phyloP scores from a whole-genome alignment of 2,329 filamentous ascomycete species.

The Shiraia sp. region DNA sequence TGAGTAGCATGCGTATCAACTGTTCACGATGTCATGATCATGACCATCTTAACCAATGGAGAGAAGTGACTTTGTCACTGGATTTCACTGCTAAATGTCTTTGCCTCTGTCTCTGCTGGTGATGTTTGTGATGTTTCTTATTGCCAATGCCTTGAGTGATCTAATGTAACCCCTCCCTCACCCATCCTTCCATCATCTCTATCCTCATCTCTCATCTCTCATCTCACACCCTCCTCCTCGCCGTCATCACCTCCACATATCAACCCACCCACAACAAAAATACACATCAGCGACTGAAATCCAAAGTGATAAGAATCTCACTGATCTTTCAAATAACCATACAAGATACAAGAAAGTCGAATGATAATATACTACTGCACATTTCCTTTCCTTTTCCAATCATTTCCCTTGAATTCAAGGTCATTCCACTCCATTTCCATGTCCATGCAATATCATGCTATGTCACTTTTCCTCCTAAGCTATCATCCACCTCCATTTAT shows the following conservation, averaged over 20 bases:
- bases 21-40: conserved; percentile 10
- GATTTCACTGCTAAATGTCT: background rate
- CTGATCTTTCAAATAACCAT: background rate
- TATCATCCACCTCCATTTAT: background rate
- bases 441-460: too few species aligned
- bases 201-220: background rate
- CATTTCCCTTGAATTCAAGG: background rate
- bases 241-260: too few species aligned
- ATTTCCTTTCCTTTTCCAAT: background rate
- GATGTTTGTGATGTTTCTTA: background rate
- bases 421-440: too few species aligned
- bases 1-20: conserved; percentile 17
- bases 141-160: too few species aligned
- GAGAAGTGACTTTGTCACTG: conserved; percentile 13
- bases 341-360: background rate
- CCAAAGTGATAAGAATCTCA: background rate
- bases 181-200: too few species aligned
- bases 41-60: too few species aligned
- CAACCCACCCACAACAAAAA: too few species aligned
- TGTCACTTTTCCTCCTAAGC: too few species aligned
- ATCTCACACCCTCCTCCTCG: background rate
- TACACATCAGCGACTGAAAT: too few species aligned
- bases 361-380: background rate
- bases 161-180: too few species aligned
- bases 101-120: background rate